Conservation (phyloP, 2,329 filamentous ascomycete species). For the Ophiostoma piceae region DNA sequence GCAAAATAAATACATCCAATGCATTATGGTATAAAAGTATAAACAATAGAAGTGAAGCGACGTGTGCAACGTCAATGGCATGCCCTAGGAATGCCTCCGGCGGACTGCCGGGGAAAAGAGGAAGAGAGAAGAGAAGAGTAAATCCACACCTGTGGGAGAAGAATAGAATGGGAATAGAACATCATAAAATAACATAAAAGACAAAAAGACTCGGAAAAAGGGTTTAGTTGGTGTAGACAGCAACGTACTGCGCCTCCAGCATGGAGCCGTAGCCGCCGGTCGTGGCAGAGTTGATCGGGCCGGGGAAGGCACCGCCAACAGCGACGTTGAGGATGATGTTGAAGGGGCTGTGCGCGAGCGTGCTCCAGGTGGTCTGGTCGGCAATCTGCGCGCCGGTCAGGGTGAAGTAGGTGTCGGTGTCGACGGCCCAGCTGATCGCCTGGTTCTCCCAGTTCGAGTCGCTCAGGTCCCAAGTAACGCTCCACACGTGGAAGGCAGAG, state of each 20-base stretch:
- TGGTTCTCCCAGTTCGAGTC: slow-evolving; percentile 41
- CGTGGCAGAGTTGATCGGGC: slow-evolving; percentile 38
- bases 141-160: slow-evolving; percentile 4
- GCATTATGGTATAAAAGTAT: slow-evolving; percentile 7
- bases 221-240: slow-evolving; percentile 28
- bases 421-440: slow-evolving; percentile 44
- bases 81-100: slow-evolving; percentile 11
- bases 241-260: slow-evolving; percentile 33
- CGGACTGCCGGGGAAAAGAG: slow-evolving; percentile 5
- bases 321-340: slow-evolving; percentile 51
- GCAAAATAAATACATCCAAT: neutral
- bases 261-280: slow-evolving; percentile 29
- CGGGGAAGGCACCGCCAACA: slow-evolving; percentile 46
- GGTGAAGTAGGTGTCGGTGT: slow-evolving; percentile 41
- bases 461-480: slow-evolving; percentile 45
- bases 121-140: slow-evolving; percentile 12
- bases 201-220: neutral
- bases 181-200: neutral
- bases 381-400: slow-evolving; percentile 42
- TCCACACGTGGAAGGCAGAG: slow-evolving; percentile 43
- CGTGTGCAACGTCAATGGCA: neutral
- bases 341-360: slow-evolving; percentile 44
- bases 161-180: neutral
- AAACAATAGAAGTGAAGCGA: slow-evolving; percentile 10
- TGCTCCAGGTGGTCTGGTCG: slow-evolving; percentile 42